These are phyloP conservation scores for Arabis hirsuta DNA, from an alignment of 345 rosid species.

Conservation along the genomic window DNA sequence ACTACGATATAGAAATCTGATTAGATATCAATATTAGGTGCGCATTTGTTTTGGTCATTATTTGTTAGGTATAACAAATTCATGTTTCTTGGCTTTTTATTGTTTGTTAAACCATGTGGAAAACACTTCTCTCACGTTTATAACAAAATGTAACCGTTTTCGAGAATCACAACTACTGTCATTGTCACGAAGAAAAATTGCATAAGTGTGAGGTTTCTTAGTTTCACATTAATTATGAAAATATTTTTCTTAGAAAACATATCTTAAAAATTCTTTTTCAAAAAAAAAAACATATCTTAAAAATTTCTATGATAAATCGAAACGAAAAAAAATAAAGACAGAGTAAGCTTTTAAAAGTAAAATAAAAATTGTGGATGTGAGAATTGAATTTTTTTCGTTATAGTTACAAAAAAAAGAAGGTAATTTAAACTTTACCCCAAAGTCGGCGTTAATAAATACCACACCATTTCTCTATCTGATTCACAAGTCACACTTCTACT, in stretches of 20 bases:
- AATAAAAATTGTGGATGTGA: neutral
- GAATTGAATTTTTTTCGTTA: too few species aligned
- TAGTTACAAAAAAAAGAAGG: too few species aligned
- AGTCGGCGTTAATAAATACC: too few species aligned
- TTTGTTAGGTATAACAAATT: neutral
- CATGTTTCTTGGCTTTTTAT: neutral
- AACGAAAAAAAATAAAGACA: neutral
- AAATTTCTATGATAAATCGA: neutral
- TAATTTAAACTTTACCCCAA: too few species aligned
- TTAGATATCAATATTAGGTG: neutral
- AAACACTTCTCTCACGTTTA: neutral
- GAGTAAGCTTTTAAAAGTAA: neutral
- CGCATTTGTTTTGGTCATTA: too few species aligned
- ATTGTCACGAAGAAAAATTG: neutral
- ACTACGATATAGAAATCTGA: neutral
- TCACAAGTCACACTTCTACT: too few species aligned
- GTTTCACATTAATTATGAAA: neutral
- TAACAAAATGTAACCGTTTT: constrained; percentile 1
- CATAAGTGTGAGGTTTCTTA: neutral
- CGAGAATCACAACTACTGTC: neutral
- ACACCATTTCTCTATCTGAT: too few species aligned
- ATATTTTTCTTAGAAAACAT: neutral
- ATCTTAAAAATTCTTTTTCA: neutral
- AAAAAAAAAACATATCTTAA: too few species aligned
- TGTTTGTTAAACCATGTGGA: neutral